Base-by-base conservation (phyloP, 306 rosid genomes). In the Sicyos edulis region DNA sequence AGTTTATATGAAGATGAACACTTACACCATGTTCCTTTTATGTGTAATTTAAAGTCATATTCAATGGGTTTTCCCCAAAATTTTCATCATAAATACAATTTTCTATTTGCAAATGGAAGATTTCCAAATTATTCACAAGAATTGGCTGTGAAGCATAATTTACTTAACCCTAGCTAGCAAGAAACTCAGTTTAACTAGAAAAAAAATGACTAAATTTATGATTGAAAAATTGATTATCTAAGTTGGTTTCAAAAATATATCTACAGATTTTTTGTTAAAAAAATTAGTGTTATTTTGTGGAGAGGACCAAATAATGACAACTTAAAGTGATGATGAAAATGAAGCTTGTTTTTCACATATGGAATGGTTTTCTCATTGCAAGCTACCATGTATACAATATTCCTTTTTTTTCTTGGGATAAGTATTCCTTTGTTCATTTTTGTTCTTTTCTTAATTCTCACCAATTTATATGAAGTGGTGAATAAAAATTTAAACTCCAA, bases 351-450 rank as follows among this genome's bases (percentile, higher is more conserved):
- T 61, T 37, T 61, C 34, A 61, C 47, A 15, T 3, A 29, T 61
- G 20, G 67, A 64, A 37, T 64, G 12, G 52, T 40, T 64, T 34
- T 64, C 51, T 64, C 15, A 4, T 64, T 64, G 50, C 70, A 64
- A 15, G 70, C 52, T 64, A 42, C 70, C 70, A 64, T 64, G 9
- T 64, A 64, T 64, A 10, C n/a, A 64, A 64, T 64, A 64, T 64
- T 64, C 70, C 52, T 9, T 62, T 34, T 63, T 37, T 3, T n/a
- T 64, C 44, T 34, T 58, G 14, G 49, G 49, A 45, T 45, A 45
- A 45, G 13, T 62, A 62, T 62, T 61, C 67, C 21, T 14, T 59
- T 32, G 37, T n/a, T 17, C 16, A 8, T 64, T 64, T 34, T 24
- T 58, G 26, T 58, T 58, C 37, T 22, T 26, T 58, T 22, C 40